These are phyloP conservation scores for Sungouiozyma intestinalis DNA, from an alignment of 805 yeast genomes.

Conservation along the genomic window DNA sequence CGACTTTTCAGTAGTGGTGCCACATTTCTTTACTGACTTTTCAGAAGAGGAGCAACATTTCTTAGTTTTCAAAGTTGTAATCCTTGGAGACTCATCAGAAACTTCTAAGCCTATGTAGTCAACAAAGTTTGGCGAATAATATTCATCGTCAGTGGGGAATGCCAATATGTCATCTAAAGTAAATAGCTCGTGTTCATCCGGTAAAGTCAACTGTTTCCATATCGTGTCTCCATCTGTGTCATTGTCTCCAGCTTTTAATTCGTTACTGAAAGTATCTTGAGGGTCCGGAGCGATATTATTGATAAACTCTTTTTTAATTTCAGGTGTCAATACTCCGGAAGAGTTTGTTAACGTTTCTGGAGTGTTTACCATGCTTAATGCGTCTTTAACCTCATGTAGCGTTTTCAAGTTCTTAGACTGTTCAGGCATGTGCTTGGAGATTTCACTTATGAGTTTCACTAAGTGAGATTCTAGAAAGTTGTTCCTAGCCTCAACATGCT, in stretches of 20 bases:
- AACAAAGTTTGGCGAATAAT: conserved; percentile 1
- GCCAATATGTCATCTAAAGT: background rate
- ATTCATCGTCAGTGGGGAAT: background rate
- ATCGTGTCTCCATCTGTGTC: background rate
- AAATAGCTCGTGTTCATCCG: background rate
- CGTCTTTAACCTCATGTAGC: background rate
- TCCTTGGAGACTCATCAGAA: background rate
- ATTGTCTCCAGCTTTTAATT: background rate
- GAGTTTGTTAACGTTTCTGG: background rate
- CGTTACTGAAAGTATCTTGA: background rate
- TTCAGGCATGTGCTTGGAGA: background rate
- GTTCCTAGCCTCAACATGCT: conserved; percentile 58
- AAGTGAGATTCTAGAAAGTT: conserved; percentile 68
- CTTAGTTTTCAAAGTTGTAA: background rate
- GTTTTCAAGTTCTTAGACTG: background rate
- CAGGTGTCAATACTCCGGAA: background rate
- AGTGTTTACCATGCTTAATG: background rate
- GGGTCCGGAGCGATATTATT: background rate
- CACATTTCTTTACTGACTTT: too few species aligned
- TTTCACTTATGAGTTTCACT: conserved; percentile 48
- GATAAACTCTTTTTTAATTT: background rate
- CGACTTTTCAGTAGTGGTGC: background rate
- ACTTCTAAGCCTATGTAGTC: background rate
- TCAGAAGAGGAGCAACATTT: background rate
- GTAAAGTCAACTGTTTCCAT: background rate